Evolutionary conservation across 225 moss, liverwort and hornwort species (phyloP).

Genomic region (Physcomitrellopsis africana): DNA sequence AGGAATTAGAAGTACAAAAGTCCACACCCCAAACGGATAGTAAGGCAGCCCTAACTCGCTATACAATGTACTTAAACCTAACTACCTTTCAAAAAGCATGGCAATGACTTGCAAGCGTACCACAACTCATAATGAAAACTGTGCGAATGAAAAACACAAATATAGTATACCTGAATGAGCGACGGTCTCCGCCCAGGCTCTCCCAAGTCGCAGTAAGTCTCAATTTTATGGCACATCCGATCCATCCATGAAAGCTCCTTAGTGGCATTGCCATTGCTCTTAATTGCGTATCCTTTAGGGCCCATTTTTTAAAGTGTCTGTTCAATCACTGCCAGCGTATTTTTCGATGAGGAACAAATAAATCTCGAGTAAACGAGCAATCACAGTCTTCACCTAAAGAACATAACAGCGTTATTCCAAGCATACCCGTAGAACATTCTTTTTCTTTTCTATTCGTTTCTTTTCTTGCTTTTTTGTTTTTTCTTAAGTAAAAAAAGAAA

Average conservation of each 20-base stretch:
- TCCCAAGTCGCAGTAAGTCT: constrained; percentile 71
- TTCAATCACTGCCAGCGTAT: constrained; percentile 33
- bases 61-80: neutral
- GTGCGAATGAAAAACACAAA: constrained; percentile 7
- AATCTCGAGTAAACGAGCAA: neutral
- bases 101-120: neutral
- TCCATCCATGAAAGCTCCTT: constrained; percentile 84
- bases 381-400: neutral
- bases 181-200: constrained; percentile 58
- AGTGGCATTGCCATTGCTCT: constrained; percentile 44
- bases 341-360: constrained; percentile 21
- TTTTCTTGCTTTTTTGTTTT: too few relatives aligned
- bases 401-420: neutral
- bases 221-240: constrained; percentile 81
- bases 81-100: neutral
- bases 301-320: constrained; percentile 45
- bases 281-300: constrained; percentile 58
- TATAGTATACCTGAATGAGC: constrained; percentile 43
- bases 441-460: too few relatives aligned
- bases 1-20: constrained; percentile 1
- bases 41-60: constrained; percentile 33
- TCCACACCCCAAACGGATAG: neutral
- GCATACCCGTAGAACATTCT: neutral
- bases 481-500: too few relatives aligned
- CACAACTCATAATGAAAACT: neutral